These are phyloP conservation scores for Trichoderma arundinaceum DNA, from an alignment of 2,329 filamentous ascomycete species.

Conservation along the genomic window DNA sequence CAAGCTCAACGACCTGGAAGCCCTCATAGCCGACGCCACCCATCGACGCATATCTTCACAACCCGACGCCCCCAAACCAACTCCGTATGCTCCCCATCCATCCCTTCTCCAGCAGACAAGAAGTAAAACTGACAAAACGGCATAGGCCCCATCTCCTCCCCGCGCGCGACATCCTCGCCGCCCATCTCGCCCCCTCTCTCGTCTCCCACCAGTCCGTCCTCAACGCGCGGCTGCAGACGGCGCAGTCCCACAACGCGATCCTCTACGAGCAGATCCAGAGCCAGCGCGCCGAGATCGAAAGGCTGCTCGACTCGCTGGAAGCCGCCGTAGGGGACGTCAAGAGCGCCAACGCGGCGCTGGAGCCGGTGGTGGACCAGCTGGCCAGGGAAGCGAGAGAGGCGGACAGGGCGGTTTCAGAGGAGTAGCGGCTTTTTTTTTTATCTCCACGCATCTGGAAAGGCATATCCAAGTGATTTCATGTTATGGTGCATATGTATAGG, in stretches of 20 bases:
- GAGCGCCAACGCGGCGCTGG: constrained; percentile 57
- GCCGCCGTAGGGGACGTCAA: constrained; percentile 60
- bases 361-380: constrained; percentile 54
- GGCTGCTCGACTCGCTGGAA: constrained; percentile 57
- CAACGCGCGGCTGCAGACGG: constrained; percentile 62
- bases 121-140: background rate
- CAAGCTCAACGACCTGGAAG: constrained; percentile 65
- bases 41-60: constrained; percentile 36
- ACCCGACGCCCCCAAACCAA: constrained; percentile 43
- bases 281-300: constrained; percentile 62
- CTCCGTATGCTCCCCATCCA: constrained; percentile 49
- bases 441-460: background rate
- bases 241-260: constrained; percentile 61
- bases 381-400: constrained; percentile 55
- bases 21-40: constrained; percentile 58
- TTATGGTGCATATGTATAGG: background rate
- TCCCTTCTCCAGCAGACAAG: background rate
- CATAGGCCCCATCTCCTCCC: constrained; percentile 62
- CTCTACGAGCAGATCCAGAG: constrained; percentile 57
- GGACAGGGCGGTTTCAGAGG: constrained; percentile 25
- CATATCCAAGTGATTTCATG: background rate
- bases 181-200: constrained; percentile 61
- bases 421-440: background rate
- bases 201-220: constrained; percentile 60
- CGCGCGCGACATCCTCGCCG: constrained; percentile 56